phyloP scores from a whole-genome alignment of 306 rosid genomes.

The Casuarina cunninghamiana region DNA sequence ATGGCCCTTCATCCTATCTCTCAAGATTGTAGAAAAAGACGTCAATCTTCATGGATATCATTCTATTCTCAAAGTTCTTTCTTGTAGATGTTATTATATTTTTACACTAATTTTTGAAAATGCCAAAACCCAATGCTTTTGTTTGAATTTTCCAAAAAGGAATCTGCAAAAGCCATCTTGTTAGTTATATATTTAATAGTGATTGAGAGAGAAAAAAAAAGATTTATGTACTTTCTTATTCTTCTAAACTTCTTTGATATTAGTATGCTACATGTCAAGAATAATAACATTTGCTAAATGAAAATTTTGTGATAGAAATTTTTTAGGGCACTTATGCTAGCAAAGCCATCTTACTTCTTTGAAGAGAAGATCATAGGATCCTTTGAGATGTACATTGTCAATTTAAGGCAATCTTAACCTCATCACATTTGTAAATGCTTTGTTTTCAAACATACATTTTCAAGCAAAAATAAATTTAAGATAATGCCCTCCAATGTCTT shows the following conservation, averaged over 20 bases:
- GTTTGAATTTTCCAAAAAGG: no score
- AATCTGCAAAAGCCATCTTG: neutral
- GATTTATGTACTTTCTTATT: neutral
- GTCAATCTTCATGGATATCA: no score
- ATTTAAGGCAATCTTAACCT: neutral
- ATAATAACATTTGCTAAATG: neutral
- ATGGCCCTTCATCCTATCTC: no score
- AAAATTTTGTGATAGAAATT: neutral
- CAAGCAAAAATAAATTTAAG: neutral
- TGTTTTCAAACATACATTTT: neutral
- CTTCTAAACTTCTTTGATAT: neutral
- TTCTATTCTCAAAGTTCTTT: no score
- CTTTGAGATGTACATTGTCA: neutral
- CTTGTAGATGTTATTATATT: no score
- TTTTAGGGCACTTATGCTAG: neutral
- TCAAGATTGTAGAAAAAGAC: no score
- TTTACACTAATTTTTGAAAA: no score
- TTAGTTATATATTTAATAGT: neutral
- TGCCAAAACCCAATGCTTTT: no score
- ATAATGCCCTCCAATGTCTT: neutral
- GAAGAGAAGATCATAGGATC: neutral
- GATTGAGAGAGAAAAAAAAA: neutral
- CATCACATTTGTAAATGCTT: neutral
- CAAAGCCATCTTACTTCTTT: neutral
- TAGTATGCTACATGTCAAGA: neutral